Percentiles rank a stretch among this genome's conserved stretches.
phyloP scores from a whole-genome alignment of 2,329 filamentous ascomycete species.

The Penicillium concentricum region DNA sequence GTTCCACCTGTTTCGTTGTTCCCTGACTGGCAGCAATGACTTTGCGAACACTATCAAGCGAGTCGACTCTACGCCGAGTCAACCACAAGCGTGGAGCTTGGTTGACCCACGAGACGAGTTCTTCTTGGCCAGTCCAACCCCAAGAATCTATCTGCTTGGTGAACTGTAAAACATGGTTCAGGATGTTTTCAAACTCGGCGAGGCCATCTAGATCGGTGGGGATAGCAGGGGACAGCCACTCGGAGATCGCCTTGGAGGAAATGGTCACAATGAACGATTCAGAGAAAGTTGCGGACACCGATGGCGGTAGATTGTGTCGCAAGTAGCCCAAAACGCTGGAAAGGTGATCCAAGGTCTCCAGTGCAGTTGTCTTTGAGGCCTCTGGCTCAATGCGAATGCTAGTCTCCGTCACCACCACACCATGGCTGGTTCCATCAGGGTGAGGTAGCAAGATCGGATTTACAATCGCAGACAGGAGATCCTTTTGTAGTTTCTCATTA shows the following conservation, averaged over 20 bases:
- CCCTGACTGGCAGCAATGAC: conserved; percentile 68
- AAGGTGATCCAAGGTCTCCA: conserved; percentile 46
- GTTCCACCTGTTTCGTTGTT: conserved; percentile 69
- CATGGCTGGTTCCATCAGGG: conserved; percentile 24
- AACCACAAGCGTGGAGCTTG: conserved; percentile 83
- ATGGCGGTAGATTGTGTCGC: conserved; percentile 49
- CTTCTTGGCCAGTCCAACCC: conserved; percentile 60
- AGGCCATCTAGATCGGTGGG: conserved; percentile 73
- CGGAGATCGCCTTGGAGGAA: conserved; percentile 64
- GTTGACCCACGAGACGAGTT: conserved; percentile 75
- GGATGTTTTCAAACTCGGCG: conserved; percentile 65
- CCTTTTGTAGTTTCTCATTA: conserved; percentile 34
- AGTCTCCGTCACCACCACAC: conserved; percentile 28
- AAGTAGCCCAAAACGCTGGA: conserved; percentile 52
- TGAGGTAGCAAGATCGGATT: conserved; percentile 33
- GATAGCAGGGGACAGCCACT: conserved; percentile 74
- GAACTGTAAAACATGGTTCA: conserved; percentile 65
- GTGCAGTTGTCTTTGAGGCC: conserved; percentile 27
- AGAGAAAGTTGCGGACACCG: conserved; percentile 58
- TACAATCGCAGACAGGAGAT: conserved; percentile 32
- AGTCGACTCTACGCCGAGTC: conserved; percentile 74
- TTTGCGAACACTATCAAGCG: conserved; percentile 71
- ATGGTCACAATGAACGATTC: conserved; percentile 69
- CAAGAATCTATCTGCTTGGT: conserved; percentile 61
- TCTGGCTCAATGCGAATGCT: conserved; percentile 28